phyloP scores from a whole-genome alignment of 768 basidiomycete genomes.

The Pisolithus tinctorius region DNA sequence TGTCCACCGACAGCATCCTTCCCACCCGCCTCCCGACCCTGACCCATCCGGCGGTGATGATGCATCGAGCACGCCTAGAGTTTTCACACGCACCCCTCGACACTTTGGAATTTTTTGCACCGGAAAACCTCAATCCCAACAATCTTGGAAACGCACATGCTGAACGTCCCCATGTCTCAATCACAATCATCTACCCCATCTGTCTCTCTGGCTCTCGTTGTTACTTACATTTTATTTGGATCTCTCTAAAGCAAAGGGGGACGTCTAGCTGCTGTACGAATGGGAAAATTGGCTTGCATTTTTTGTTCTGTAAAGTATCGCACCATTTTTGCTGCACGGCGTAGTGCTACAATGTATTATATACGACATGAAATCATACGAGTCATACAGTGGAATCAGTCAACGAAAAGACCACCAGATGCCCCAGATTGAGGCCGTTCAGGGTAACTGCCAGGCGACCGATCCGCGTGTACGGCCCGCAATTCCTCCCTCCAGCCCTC shows the following conservation, averaged over 20 bases:
- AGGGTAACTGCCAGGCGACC: neutral
- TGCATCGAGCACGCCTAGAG: conserved; percentile 5
- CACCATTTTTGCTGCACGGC: no score
- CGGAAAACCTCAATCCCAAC: conserved; percentile 16
- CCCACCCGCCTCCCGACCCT: conserved; percentile 6
- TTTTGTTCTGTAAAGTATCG: no score
- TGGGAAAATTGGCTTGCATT: neutral
- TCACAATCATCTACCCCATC: neutral
- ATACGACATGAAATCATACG: no score
- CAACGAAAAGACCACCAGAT: conserved; percentile 20
- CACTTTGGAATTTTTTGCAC: conserved; percentile 35
- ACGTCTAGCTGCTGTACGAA: neutral
- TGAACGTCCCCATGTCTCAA: neutral
- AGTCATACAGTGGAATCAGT: conserved; percentile 7
- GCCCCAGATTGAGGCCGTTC: neutral
- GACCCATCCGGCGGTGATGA: conserved; percentile 6
- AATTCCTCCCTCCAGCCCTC: conserved; percentile 38
- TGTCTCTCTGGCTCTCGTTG: conserved; percentile 1
- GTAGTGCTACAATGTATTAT: neutral
- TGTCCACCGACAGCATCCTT: conserved; percentile 19
- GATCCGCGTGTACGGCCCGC: conserved; percentile 15
- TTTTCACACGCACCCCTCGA: conserved; percentile 12
- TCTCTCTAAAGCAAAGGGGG: neutral
- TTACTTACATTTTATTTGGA: conserved; percentile 4
- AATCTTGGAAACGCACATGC: conserved; percentile 1